Base-by-base conservation (phyloP, 371 early-diverging fungal genomes). In the Zychaea mexicana region DNA sequence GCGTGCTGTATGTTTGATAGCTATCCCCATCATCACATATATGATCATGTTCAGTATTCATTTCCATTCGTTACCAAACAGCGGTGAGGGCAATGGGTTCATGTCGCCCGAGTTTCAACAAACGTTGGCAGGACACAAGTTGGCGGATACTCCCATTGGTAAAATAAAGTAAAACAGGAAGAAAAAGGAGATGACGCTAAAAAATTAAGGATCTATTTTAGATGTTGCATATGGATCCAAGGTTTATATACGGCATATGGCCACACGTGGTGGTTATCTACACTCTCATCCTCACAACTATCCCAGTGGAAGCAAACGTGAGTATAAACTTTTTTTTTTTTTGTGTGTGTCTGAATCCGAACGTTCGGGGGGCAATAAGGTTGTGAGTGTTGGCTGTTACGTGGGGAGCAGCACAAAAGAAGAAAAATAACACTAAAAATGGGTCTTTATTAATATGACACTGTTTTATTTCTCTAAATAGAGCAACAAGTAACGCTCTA, bases 401-500 rank as follows among this genome's bases (percentile, higher is more conserved):
- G n/a, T n/a, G n/a, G n/a, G n/a, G n/a, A n/a, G n/a, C n/a, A n/a
- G n/a, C n/a, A n/a, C n/a, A n/a, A n/a, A n/a, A n/a, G n/a, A n/a
- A n/a, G n/a, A n/a, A n/a, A n/a, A n/a, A n/a, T n/a, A n/a, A 33
- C 12, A 42, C 42, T 42, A 42, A 42, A 64, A 15, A 32, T n/a
- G 15, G 32, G 31, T 53, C 45, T n/a, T 21, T 2, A 54, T n/a
- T 64, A 4, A 42, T 42, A 42, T 42, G n/a, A n/a, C n/a, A n/a
- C n/a, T n/a, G n/a, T n/a, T n/a, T n/a, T n/a, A n/a, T n/a, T n/a
- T n/a, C n/a, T n/a, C n/a, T n/a, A n/a, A 12, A 42, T 42, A 89
- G 89, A 97, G 57, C 99, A 98, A 86, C 98, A 98, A 79, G 84
- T 98, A 12, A 98, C 98, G 1, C 85, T 94, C 6, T 98, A 98